Evolutionary conservation across 129 eudicot genomes (phyloP).

Genomic region (Cynara cardunculus): DNA sequence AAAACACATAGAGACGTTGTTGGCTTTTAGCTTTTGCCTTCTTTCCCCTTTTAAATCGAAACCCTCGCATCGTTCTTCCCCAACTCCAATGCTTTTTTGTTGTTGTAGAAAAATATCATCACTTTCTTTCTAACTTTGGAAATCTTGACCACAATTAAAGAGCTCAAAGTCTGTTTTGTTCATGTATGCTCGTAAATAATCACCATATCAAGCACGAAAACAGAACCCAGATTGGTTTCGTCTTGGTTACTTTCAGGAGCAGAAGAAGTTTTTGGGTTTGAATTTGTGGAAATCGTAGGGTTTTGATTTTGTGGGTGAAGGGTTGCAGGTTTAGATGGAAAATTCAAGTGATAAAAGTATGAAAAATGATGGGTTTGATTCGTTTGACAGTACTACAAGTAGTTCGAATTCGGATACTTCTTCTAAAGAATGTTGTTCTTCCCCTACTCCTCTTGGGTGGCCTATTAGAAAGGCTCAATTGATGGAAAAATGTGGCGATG

Average conservation of each 20-base stretch:
- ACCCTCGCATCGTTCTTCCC: constrained; percentile 7
- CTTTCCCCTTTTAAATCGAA: constrained; percentile 33
- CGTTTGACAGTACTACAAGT: constrained; percentile 25
- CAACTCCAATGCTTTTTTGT: not conserved
- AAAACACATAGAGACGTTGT: constrained; percentile 43
- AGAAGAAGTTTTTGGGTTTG: not conserved
- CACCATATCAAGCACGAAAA: not conserved
- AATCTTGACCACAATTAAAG: not conserved
- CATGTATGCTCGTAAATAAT: constrained; percentile 4
- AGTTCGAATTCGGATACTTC: constrained; percentile 40
- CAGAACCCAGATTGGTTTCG: constrained; percentile 1
- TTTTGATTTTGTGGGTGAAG: not conserved
- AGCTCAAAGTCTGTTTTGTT: not conserved
- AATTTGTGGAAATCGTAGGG: not conserved
- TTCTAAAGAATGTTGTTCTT: constrained; percentile 32
- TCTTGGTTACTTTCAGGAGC: not conserved
- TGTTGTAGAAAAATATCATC: not conserved
- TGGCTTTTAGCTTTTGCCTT: constrained; percentile 32
- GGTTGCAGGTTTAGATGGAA: constrained; percentile 23
- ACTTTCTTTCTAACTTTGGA: not conserved
- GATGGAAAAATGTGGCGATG: constrained; percentile 27
- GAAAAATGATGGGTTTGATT: constrained; percentile 36
- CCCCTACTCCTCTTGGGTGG: constrained; percentile 61
- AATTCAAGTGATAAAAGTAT: constrained; percentile 22
- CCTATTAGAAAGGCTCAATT: constrained; percentile 61